phyloP scores from a whole-genome alignment of 2,329 filamentous ascomycete species.

The Fusarium sambucinum region DNA sequence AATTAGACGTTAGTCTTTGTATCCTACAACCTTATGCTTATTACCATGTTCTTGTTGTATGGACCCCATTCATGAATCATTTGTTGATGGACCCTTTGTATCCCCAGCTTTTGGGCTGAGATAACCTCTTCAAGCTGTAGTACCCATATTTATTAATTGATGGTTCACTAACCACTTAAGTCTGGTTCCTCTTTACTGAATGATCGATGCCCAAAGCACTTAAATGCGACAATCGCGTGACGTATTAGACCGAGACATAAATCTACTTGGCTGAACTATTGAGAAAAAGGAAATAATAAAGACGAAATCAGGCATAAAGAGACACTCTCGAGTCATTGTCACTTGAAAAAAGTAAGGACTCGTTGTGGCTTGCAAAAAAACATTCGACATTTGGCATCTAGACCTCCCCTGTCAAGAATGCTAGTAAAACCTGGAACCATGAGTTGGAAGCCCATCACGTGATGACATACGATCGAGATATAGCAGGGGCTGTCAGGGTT shows the following conservation, averaged over 20 bases:
- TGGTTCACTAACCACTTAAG: accelerated
- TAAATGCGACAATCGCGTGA: neutral
- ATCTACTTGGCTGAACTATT: neutral
- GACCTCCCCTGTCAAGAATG: neutral
- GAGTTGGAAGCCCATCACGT: neutral
- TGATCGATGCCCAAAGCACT: no score
- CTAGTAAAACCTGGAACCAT: neutral
- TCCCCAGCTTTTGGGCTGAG: neutral
- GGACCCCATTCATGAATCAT: neutral
- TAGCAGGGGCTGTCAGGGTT: neutral
- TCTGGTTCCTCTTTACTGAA: no score
- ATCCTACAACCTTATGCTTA: neutral
- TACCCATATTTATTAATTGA: no score
- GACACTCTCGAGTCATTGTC: neutral
- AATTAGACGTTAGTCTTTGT: neutral
- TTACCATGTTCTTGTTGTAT: neutral
- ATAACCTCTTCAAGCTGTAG: neutral
- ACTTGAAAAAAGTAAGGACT: neutral
- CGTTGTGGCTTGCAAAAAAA: neutral
- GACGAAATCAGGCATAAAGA: neutral
- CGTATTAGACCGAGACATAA: neutral
- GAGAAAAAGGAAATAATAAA: neutral
- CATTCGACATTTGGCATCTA: neutral
- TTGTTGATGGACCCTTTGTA: neutral
- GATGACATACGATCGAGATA: neutral